Evolutionary conservation across 768 basidiomycete genomes (phyloP), one percentile per base, ranked within the genome.

Genomic region (Arthromyces matolae): DNA sequence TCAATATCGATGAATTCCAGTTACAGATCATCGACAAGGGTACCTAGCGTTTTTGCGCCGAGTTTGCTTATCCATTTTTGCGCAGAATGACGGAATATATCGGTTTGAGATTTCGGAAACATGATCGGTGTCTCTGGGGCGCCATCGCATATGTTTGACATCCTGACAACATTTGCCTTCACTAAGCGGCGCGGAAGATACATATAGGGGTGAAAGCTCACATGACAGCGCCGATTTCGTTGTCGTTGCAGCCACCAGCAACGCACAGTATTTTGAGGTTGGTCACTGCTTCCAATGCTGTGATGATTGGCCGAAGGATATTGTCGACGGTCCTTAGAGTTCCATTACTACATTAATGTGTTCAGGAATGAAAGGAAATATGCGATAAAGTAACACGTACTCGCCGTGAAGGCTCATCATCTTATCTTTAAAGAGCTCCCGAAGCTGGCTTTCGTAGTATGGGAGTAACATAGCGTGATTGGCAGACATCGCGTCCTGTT

Each of bases 261-360:
- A 39, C 41, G 34, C 38, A 22, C 18, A 41, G 25, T n/a, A 35
- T 16, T 8, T 42, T 20, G 14, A 42, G n/a, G 32, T 20, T 40
- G n/a, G 47, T 48, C 6, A 40, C n/a, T 3, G 40, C 40, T 32
- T 48, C 39, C 16, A 48, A 35, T 27, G 47, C 47, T 35, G 40
- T 32, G 16, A 48, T 41, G 7, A 48, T 27, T 3, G 40, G 47
- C 27, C 42, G 40, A 34, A 48, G 47, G 2, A 42, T 34, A 42
- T 7, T 1, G n/a, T 31, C 25, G 23, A 6, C 19, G 7, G n/a
- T 42, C 20, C 25, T 25, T 5, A 48, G 18, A 8, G 25, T 34
- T 37, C 16, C 18, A 29, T 28, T 25, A 18, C 37, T 32, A 24
- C 10, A 22, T 19, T 3, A 19, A 23, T 1, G 8, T 6, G 9